Evolutionary conservation across 1,284 basidiomycete species (phyloP), one percentile per base, ranked within the genome.

Genomic region (Amylostereum areolatum): DNA sequence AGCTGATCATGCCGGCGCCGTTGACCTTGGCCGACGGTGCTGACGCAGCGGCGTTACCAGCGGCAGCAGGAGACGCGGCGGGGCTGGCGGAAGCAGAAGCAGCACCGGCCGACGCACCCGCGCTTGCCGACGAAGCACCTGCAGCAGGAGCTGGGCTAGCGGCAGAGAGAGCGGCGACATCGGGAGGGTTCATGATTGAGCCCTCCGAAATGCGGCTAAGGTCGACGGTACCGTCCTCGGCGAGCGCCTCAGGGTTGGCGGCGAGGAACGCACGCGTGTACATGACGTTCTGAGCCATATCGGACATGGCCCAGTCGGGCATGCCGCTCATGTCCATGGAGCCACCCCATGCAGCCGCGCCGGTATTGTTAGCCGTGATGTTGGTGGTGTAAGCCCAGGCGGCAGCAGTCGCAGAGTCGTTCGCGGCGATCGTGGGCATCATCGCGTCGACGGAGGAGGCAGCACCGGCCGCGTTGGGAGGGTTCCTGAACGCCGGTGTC

Each of bases 231-330:
- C 81, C 82, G 59, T 80, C 73, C 3, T 61, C 62, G 48, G 71
- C 64, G 54, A 85, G 50, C 39, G 74, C 64, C 51, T 83, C 81
- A 5, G 73, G 66, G 72, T 88, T 88, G 59, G 68, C 65, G 33
- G 75, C 83, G 53, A 85, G 66, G 73, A 85, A 73, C 42, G 68
- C 72, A 53, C 78, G 81, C 37, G 77, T 83, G 71, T 74, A 73
- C 59, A 82, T 58, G 52, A 84, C 73, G 66, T 85, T 85, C 67
- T 80, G 71, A 24, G 75, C 76, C 46, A 78, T 59, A 47, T 62
- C 58, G 34, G 64, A 54, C 54, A 78, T 71, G 3, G 80, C 63
- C 80, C 80, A 82, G 0, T 63, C 62, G 42, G 82, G 82, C 56
- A 88, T 67, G 37, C 51, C 43, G 33, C 66, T 59, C 58, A 85